Conservation (phyloP, 768 basidiomycete genomes). For the Boletus insuetus region DNA sequence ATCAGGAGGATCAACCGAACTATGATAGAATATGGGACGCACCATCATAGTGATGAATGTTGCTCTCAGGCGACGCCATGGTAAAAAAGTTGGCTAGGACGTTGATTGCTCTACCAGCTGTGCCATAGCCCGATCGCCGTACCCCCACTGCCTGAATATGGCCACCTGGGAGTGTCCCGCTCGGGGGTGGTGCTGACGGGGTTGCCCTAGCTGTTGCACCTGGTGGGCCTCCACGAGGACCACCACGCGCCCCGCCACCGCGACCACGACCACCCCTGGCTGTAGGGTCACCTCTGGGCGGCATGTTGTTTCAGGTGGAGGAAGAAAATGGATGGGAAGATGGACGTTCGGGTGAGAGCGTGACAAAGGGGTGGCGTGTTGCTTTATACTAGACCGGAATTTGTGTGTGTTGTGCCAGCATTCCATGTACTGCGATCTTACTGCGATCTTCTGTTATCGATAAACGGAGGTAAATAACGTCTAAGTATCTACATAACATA, state of each 20-base stretch:
- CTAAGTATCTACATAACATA: no score
- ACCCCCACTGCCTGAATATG: constrained; percentile 62
- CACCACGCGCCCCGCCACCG: constrained; percentile 28
- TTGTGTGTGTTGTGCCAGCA: constrained; percentile 27
- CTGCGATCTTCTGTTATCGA: constrained; percentile 21
- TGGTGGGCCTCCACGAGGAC: constrained; percentile 29
- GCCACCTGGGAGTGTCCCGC: constrained; percentile 26
- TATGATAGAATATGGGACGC: constrained; percentile 34
- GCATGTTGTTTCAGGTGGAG: constrained; percentile 32
- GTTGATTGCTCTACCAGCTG: constrained; percentile 43
- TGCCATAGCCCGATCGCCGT: constrained; percentile 62
- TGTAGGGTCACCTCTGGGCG: constrained; percentile 32
- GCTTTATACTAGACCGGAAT: constrained; percentile 25
- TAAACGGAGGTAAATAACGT: neutral
- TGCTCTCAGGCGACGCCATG: constrained; percentile 55
- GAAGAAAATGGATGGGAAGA: constrained; percentile 3
- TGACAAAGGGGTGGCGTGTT: neutral
- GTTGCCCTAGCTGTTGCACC: constrained; percentile 14
- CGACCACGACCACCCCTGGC: constrained; percentile 26
- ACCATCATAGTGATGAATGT: constrained; percentile 83
- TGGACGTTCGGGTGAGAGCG: constrained; percentile 19
- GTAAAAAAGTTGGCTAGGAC: constrained; percentile 62
- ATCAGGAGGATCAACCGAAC: constrained; percentile 21
- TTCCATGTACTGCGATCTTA: neutral
- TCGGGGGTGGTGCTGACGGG: constrained; percentile 32